Percentiles rank a stretch among this genome's conserved stretches.
phyloP scores from a whole-genome alignment of 2,329 filamentous ascomycete genomes.

The Alternaria burnsii region DNA sequence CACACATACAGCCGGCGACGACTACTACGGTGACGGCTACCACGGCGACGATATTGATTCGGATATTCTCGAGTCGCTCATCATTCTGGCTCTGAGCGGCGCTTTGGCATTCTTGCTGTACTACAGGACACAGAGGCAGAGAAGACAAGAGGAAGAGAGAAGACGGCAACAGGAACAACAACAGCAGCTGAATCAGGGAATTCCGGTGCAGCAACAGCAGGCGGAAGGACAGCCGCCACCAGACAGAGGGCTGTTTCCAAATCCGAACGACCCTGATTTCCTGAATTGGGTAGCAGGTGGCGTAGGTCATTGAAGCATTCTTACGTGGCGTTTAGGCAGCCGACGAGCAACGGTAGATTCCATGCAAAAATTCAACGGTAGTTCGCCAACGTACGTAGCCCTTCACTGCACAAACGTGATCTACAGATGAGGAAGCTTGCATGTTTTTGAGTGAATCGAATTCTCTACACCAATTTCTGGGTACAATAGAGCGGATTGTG shows the following conservation, averaged over 20 bases:
- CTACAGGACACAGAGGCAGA: slow-evolving; percentile 73
- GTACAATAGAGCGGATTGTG: not conserved
- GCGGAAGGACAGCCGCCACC: slow-evolving; percentile 41
- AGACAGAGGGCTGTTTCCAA: slow-evolving; percentile 69
- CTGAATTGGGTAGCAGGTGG: slow-evolving; percentile 73
- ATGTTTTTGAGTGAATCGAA: not conserved
- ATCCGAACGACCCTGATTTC: slow-evolving; percentile 72
- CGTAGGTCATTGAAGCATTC: slow-evolving; percentile 63
- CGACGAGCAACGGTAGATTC: not conserved
- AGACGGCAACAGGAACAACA: slow-evolving; percentile 40
- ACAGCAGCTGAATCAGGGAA: slow-evolving; percentile 40
- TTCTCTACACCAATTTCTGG: not conserved
- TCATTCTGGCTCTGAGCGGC: slow-evolving; percentile 81
- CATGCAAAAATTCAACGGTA: not conserved
- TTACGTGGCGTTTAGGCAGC: not conserved
- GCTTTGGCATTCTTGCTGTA: slow-evolving; percentile 81
- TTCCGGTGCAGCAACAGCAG: slow-evolving; percentile 35
- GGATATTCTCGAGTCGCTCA: slow-evolving; percentile 81
- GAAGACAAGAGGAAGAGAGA: slow-evolving; percentile 54
- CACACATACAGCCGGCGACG: slow-evolving; percentile 50
- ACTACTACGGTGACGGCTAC: slow-evolving; percentile 67
- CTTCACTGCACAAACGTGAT: not conserved
- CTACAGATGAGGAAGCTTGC: not conserved
- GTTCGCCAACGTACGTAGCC: not conserved
- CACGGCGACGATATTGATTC: slow-evolving; percentile 70